phyloP scores from a whole-genome alignment of 2,329 filamentous ascomycete species.

The Pseudogymnoascus sp. region DNA sequence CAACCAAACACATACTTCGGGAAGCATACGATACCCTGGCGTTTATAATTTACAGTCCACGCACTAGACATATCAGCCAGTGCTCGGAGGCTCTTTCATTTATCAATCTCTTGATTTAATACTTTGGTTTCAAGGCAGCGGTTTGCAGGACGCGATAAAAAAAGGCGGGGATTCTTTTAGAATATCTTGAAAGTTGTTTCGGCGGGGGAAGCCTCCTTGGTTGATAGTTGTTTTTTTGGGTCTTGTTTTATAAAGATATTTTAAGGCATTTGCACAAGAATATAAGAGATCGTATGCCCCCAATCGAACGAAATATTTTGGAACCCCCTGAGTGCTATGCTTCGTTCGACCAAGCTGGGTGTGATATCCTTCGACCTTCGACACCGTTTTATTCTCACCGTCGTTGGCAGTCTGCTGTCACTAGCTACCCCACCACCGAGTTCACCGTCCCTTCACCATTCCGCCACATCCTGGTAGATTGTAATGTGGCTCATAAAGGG shows the following conservation, averaged over 20 bases:
- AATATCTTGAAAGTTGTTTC: neutral
- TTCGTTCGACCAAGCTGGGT: neutral
- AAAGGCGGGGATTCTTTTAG: neutral
- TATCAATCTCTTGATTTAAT: constrained; percentile 7
- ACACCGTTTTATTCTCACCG: neutral
- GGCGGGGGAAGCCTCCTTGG: neutral
- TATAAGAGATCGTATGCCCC: neutral
- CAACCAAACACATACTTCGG: neutral
- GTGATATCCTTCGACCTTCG: neutral
- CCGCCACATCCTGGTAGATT: too few relatives aligned
- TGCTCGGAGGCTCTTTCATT: neutral
- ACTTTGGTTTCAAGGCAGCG: neutral
- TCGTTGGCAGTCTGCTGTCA: neutral
- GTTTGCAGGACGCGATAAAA: neutral
- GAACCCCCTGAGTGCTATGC: neutral
- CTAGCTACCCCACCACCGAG: neutral
- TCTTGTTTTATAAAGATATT: neutral
- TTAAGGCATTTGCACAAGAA: neutral
- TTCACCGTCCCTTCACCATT: too few relatives aligned
- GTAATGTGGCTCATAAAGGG: too few relatives aligned
- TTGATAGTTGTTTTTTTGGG: neutral
- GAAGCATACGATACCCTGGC: constrained; percentile 2
- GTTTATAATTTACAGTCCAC: neutral
- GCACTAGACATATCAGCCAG: neutral
- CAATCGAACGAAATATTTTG: too few relatives aligned